phyloP scores from a whole-genome alignment of 2,329 filamentous ascomycete species.

The Paraphaeosphaeria sporulosa region DNA sequence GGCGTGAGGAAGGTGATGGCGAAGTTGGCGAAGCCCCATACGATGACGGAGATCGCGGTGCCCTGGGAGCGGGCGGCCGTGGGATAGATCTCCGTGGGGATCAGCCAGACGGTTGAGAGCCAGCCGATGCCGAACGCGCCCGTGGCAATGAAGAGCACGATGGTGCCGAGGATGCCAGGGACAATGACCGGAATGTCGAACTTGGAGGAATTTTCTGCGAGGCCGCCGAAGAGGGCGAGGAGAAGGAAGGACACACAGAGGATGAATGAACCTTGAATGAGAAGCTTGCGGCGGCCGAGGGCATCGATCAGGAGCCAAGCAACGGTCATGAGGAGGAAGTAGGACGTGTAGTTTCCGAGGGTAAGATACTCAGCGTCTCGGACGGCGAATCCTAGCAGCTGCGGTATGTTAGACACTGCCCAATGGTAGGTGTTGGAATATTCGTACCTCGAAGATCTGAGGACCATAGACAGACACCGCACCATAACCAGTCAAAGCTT shows the following conservation, averaged over 20 bases:
- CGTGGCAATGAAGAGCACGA: constrained; percentile 64
- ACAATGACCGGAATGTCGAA: constrained; percentile 51
- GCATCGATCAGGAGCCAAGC: constrained; percentile 67
- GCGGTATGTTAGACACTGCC: constrained; percentile 58
- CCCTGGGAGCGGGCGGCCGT: constrained; percentile 63
- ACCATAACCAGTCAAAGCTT: constrained; percentile 65
- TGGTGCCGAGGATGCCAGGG: constrained; percentile 59
- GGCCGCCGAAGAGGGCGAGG: constrained; percentile 60
- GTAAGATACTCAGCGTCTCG: constrained; percentile 63
- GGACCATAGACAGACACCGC: constrained; percentile 70
- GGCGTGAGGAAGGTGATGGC: constrained; percentile 65
- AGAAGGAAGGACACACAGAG: constrained; percentile 61
- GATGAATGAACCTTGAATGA: constrained; percentile 61
- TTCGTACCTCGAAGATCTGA: constrained; percentile 64
- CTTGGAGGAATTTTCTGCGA: constrained; percentile 52
- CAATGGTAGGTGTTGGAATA: neutral
- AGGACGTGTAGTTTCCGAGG: constrained; percentile 67
- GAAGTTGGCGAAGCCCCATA: constrained; percentile 67
- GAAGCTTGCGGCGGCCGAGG: constrained; percentile 61
- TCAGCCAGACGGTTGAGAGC: constrained; percentile 67
- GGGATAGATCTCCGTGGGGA: constrained; percentile 66
- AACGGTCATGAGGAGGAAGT: constrained; percentile 68
- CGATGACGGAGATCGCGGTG: constrained; percentile 61
- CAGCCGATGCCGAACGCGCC: constrained; percentile 68
- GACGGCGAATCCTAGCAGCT: constrained; percentile 65